A percentile compares a stretch with the other conserved stretches of the same genome.
These are phyloP conservation scores for Phytopythium aichiense DNA, from an alignment of 352 stramenopile species.

Conservation along the genomic window DNA sequence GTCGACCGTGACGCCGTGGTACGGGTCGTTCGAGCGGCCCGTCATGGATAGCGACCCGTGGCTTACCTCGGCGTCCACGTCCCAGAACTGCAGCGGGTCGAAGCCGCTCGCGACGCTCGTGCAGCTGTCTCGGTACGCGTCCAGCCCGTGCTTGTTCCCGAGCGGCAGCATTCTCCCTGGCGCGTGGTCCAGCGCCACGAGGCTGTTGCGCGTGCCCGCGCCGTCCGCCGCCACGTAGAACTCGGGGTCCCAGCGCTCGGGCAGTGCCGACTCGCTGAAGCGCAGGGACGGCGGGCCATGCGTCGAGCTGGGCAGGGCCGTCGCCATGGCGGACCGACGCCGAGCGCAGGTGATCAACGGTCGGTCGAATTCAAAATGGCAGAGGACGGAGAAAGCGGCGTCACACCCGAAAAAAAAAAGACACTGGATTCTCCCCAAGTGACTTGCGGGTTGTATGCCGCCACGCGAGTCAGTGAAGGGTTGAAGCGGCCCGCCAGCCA, in stretches of 20 bases:
- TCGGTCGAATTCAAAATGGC: not conserved
- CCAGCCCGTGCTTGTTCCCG: conserved; percentile 8
- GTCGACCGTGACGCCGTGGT: conserved; percentile 64
- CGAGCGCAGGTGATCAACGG: not conserved
- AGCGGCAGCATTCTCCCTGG: conserved; percentile 12
- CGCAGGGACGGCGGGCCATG: conserved; percentile 12
- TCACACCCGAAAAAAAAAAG: not conserved
- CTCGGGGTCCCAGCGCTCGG: conserved; percentile 35
- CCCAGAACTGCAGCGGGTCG: conserved; percentile 58
- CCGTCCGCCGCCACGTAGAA: conserved; percentile 38
- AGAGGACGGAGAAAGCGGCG: not conserved
- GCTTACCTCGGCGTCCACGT: conserved; percentile 27
- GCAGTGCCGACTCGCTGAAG: conserved; percentile 51
- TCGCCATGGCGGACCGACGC: not conserved
- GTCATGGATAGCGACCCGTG: conserved; percentile 26
- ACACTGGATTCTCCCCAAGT: not conserved
- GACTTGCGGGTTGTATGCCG: not conserved
- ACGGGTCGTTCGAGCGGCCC: conserved; percentile 39
- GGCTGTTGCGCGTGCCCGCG: conserved; percentile 52
- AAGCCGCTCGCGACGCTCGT: conserved; percentile 64
- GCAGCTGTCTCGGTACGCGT: conserved; percentile 44
- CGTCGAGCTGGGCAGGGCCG: not conserved
- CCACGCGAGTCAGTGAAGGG: not conserved
- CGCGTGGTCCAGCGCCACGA: conserved; percentile 40
- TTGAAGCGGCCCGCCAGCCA: conserved; percentile 1